These are phyloP conservation scores for Beta macrorhiza DNA, from an alignment of 179 eudicot genomes.

Conservation along the genomic window DNA sequence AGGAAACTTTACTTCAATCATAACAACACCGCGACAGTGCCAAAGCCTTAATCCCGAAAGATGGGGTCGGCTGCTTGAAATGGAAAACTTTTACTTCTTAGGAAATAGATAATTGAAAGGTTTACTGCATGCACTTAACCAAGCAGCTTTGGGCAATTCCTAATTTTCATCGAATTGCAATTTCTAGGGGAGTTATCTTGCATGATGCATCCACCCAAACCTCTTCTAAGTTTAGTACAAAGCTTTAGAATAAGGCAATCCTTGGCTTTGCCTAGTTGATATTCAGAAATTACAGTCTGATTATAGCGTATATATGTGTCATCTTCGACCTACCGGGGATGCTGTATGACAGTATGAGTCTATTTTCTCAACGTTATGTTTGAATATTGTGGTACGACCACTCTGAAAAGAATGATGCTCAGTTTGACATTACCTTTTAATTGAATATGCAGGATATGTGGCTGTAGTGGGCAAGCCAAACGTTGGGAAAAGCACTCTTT, in stretches of 20 bases:
- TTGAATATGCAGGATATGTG: conserved; percentile 64
- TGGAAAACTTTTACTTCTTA: no score
- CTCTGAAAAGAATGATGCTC: neutral
- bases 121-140: neutral
- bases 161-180: no score
- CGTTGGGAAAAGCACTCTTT: conserved; percentile 95
- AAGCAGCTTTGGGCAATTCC: neutral
- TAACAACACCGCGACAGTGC: no score
- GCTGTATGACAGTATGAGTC: neutral
- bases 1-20: no score
- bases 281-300: neutral
- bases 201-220: neutral
- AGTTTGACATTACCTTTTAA: conserved; percentile 4
- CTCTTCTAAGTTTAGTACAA: neutral
- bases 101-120: no score
- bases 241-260: no score
- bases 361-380: neutral
- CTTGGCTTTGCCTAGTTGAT: neutral
- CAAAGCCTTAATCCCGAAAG: no score
- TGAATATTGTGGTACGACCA: neutral
- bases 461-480: conserved; percentile 98
- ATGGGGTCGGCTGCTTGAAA: no score
- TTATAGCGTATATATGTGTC: neutral
- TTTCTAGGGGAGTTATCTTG: no score
- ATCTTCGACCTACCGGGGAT: neutral